Conservation (phyloP, 139 green algal genomes). For the Tetradesmus obliquus region DNA sequence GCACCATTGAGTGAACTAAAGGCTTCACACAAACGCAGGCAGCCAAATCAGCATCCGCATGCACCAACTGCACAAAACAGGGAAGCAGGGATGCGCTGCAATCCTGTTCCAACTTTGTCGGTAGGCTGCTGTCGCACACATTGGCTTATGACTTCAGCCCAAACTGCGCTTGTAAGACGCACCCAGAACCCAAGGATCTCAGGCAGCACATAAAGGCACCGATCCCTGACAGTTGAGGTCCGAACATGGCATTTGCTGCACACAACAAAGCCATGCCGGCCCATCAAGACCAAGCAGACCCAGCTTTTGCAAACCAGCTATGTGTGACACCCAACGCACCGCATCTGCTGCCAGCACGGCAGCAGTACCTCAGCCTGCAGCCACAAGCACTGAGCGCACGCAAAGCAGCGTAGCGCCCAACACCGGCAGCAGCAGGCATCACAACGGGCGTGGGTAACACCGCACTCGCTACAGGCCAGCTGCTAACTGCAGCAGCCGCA, state of each 20-base stretch:
- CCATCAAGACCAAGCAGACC: too few relatives aligned
- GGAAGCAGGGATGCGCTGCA: not conserved
- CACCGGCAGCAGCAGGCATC: not conserved
- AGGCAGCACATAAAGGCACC: not conserved
- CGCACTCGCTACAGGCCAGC: not conserved
- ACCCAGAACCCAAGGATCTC: not conserved
- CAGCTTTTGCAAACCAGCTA: not conserved
- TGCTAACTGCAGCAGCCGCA: not conserved
- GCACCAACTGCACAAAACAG: not conserved
- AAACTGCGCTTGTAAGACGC: not conserved
- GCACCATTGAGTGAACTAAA: not conserved
- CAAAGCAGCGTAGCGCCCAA: not conserved
- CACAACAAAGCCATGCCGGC: not conserved
- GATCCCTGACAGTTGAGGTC: not conserved
- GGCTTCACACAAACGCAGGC: not conserved
- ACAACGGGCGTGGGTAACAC: not conserved
- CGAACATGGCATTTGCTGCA: not conserved
- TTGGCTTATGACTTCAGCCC: not conserved
- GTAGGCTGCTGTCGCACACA: not conserved
- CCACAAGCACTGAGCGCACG: too few relatives aligned
- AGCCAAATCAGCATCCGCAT: not conserved
- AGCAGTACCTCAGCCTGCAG: not conserved
- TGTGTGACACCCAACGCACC: not conserved
- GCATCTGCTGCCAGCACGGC: not conserved
- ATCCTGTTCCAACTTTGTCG: not conserved